phyloP scores from a whole-genome alignment of 208 protist species.

The Zelonia costaricensis region DNA sequence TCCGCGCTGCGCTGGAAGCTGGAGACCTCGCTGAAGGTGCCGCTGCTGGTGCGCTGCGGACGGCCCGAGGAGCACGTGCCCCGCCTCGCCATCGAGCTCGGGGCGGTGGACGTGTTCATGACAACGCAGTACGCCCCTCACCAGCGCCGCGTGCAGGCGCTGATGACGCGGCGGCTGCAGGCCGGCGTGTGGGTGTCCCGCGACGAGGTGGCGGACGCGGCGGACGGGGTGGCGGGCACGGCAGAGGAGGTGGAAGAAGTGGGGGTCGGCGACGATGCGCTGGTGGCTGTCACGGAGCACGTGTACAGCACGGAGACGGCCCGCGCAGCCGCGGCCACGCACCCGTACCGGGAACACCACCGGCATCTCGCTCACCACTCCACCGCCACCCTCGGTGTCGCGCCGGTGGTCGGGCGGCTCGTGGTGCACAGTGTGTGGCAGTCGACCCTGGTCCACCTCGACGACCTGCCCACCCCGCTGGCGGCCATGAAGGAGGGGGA shows the following conservation, averaged over 20 bases:
- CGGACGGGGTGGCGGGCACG: background rate
- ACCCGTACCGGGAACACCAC: no score
- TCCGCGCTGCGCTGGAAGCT: conserved; percentile 62
- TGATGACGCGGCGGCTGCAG: conserved; percentile 36
- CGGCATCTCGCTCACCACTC: no score
- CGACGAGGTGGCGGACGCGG: conserved; percentile 10
- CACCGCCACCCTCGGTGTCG: no score
- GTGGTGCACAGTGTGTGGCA: conserved; percentile 85
- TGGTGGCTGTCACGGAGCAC: conserved; percentile 41
- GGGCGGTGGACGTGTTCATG: conserved; percentile 73
- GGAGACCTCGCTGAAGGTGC: conserved; percentile 51
- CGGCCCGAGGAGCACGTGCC: conserved; percentile 87
- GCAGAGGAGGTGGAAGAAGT: background rate
- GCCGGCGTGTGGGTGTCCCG: conserved; percentile 43
- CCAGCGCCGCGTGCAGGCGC: conserved; percentile 73
- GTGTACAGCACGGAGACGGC: no score
- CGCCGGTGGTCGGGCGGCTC: no score
- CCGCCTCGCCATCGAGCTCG: conserved; percentile 71
- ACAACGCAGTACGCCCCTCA: conserved; percentile 90
- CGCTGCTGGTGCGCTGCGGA: conserved; percentile 79
- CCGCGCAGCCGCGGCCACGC: conserved; percentile 1
- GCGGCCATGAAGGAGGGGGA: conserved; percentile 80
- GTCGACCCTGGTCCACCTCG: conserved; percentile 87
- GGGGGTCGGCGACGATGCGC: conserved; percentile 12
- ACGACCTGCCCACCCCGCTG: conserved; percentile 84